Evolutionary conservation across 805 yeast genomes (phyloP).

Genomic region (Starmerella sirachaensis): DNA sequence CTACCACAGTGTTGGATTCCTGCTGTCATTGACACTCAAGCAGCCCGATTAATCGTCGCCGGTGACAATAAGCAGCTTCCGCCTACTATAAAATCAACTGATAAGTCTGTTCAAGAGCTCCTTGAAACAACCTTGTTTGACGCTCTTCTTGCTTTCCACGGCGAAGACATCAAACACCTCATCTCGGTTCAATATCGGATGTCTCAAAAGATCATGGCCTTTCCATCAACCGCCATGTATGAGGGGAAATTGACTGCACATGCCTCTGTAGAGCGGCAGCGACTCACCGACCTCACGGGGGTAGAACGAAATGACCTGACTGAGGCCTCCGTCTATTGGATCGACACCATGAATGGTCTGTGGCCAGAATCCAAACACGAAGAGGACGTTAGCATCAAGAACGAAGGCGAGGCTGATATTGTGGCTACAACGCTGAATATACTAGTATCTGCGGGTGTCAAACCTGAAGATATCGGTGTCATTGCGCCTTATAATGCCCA

Average conservation of each 20-base stretch:
- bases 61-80: constrained; percentile 91
- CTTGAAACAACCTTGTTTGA: constrained; percentile 71
- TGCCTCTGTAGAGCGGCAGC: constrained; percentile 40
- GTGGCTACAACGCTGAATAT: constrained; percentile 45
- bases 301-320: constrained; percentile 42
- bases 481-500: constrained; percentile 90
- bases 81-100: constrained; percentile 60
- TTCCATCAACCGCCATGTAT: constrained; percentile 60
- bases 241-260: constrained; percentile 51
- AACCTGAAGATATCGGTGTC: constrained; percentile 54
- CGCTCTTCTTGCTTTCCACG: constrained; percentile 44
- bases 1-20: constrained; percentile 98
- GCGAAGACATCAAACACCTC: constrained; percentile 41
- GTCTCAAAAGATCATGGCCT: constrained; percentile 67
- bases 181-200: constrained; percentile 77
- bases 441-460: constrained; percentile 43
- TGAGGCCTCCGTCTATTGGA: constrained; percentile 53
- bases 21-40: constrained; percentile 28
- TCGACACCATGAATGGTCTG: constrained; percentile 86
- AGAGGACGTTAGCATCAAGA: constrained; percentile 36
- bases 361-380: constrained; percentile 22
- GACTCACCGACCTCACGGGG: constrained; percentile 44
- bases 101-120: constrained; percentile 32
- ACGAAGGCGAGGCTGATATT: constrained; percentile 61
- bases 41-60: constrained; percentile 58